A percentile compares a stretch with the other conserved stretches of the same genome.
These are phyloP conservation scores for Solanum chaucha DNA, from an alignment of 257 asterid species.

Conservation along the genomic window DNA sequence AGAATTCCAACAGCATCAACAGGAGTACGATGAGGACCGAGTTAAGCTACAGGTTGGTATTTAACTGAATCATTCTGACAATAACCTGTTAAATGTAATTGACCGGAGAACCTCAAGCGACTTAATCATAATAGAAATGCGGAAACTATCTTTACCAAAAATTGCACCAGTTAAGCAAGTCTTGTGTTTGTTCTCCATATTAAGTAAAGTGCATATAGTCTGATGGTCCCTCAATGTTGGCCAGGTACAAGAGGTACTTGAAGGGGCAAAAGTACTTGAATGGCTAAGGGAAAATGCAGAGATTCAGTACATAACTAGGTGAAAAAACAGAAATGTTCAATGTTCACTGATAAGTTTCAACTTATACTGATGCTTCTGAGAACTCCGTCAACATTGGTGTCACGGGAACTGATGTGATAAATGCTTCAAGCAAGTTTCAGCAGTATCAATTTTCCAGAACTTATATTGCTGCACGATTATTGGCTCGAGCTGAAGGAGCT, in stretches of 20 bases:
- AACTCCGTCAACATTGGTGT: not conserved
- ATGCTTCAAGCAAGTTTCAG: not conserved
- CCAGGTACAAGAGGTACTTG: conserved; percentile 91
- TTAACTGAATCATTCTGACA: not conserved
- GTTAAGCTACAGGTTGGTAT: conserved; percentile 61
- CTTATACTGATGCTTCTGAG: not conserved
- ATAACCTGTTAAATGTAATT: not conserved
- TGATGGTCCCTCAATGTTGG: not conserved
- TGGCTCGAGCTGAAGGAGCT: not conserved
- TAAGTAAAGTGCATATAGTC: not conserved
- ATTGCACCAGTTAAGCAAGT: not conserved
- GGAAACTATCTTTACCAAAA: not conserved
- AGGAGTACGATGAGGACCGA: conserved; percentile 87
- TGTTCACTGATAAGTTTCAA: not conserved
- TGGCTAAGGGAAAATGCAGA: conserved; percentile 81
- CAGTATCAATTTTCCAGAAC: not conserved
- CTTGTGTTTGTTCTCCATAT: not conserved
- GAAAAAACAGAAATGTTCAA: not conserved
- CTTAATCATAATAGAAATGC: not conserved
- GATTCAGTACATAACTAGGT: conserved; percentile 51
- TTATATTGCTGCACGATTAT: not conserved
- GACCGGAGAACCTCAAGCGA: not conserved
- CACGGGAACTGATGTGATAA: not conserved
- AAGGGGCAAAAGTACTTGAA: conserved; percentile 94
- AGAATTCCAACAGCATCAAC: conserved; percentile 65